Percentiles rank a stretch among this genome's conserved stretches.
Conservation (phyloP, 495 filamentous ascomycete genomes). For the Paragyromitra xinjiangensis region DNA sequence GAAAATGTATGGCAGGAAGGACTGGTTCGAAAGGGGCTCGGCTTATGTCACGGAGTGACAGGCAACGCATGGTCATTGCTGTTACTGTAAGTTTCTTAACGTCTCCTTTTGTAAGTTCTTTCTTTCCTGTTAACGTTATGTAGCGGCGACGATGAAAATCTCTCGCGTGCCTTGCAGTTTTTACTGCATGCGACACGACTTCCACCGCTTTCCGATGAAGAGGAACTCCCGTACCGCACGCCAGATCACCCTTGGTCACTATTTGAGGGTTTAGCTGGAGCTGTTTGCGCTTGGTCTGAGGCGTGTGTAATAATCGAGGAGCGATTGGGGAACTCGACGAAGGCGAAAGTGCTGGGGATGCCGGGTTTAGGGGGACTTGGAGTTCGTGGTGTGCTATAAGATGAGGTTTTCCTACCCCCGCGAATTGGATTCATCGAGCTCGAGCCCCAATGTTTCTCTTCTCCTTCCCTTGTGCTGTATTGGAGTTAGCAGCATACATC, state of each 20-base stretch:
- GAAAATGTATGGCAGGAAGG: slow-evolving; percentile 64
- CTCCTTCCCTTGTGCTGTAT: not conserved
- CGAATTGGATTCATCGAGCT: not conserved
- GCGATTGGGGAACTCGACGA: slow-evolving; percentile 59
- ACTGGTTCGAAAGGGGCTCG: slow-evolving; percentile 63
- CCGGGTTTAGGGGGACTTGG: slow-evolving; percentile 58
- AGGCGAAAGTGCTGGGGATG: slow-evolving; percentile 58
- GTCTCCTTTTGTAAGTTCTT: slow-evolving; percentile 50
- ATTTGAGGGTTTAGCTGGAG: slow-evolving; percentile 63
- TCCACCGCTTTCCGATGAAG: slow-evolving; percentile 57
- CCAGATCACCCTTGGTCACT: slow-evolving; percentile 62
- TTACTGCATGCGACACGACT: slow-evolving; percentile 61
- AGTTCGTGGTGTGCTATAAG: slow-evolving; percentile 53
- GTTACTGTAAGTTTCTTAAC: slow-evolving; percentile 59
- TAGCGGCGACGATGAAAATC: slow-evolving; percentile 43
- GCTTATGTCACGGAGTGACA: slow-evolving; percentile 63
- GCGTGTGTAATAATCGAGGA: slow-evolving; percentile 60
- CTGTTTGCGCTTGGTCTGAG: slow-evolving; percentile 63
- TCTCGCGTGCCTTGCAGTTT: slow-evolving; percentile 61
- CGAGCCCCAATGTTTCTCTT: not conserved
- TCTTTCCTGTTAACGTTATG: not conserved
- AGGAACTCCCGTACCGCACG: slow-evolving; percentile 57
- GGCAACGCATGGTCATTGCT: slow-evolving; percentile 63
- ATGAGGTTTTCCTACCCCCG: not conserved
- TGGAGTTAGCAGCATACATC: not conserved